A percentile compares a stretch with the other conserved stretches of the same genome.
Conservation (phyloP, 2,329 filamentous ascomycete genomes). For the Alternaria sp. region DNA sequence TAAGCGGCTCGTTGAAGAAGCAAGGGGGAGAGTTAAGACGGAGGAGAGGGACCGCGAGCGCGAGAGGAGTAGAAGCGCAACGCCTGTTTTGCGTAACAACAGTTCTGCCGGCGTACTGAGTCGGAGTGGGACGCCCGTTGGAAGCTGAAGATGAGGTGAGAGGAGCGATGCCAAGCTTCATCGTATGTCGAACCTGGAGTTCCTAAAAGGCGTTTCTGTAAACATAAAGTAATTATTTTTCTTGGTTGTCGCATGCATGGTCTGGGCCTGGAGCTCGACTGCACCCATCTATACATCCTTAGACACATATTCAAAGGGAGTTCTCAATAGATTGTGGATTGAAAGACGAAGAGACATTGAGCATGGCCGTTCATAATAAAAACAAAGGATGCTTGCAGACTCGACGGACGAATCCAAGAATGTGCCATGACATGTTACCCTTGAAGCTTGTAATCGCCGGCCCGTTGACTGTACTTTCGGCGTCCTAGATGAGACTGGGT, state of each 20-base stretch:
- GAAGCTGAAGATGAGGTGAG: slow-evolving; percentile 5
- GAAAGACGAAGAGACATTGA: background rate
- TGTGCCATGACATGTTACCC: too few relatives aligned
- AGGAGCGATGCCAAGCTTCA: background rate
- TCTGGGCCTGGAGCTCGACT: slow-evolving; percentile 4
- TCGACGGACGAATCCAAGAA: too few relatives aligned
- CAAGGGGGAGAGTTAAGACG: slow-evolving; percentile 42
- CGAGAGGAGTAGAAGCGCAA: slow-evolving; percentile 38
- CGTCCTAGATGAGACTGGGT: too few relatives aligned
- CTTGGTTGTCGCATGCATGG: background rate
- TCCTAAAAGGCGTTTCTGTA: slow-evolving; percentile 11
- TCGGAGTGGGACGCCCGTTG: slow-evolving; percentile 36
- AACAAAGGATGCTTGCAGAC: too few relatives aligned
- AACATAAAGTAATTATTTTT: slow-evolving; percentile 6
- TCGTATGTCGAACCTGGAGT: background rate
- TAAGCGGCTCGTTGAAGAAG: slow-evolving; percentile 49
- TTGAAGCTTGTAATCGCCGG: too few relatives aligned
- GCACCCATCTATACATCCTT: background rate
- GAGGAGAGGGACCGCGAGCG: slow-evolving; percentile 41
- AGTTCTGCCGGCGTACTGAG: slow-evolving; percentile 33
- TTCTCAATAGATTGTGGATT: background rate
- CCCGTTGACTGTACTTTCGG: too few relatives aligned
- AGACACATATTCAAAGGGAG: background rate
- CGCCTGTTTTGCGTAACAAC: slow-evolving; percentile 34
- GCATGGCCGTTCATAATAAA: background rate